Conservation (phyloP, 2,329 filamentous ascomycete genomes). For the Aspergillus thermomutatus region DNA sequence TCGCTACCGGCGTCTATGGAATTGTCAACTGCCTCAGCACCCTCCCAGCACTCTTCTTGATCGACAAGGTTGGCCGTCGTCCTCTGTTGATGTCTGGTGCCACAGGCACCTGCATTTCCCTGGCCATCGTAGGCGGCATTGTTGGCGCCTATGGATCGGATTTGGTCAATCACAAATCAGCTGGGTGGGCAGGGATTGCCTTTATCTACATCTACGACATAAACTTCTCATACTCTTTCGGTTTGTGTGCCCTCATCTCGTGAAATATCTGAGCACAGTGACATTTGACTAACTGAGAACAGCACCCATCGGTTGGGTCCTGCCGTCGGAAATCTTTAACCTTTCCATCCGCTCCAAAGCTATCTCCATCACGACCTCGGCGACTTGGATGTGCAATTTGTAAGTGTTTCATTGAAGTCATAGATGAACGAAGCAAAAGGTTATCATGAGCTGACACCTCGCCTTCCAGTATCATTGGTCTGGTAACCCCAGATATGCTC, state of each 20-base stretch:
- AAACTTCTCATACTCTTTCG: slow-evolving; percentile 38
- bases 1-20: slow-evolving; percentile 37
- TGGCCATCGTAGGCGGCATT: slow-evolving; percentile 35
- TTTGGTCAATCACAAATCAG: slow-evolving; percentile 25
- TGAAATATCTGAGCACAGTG: not conserved
- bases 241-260: slow-evolving; percentile 15
- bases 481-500: slow-evolving; percentile 38
- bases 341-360: slow-evolving; percentile 37
- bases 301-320: slow-evolving; percentile 39
- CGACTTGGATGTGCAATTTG: slow-evolving; percentile 41
- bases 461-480: slow-evolving; percentile 30
- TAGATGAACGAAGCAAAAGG: not conserved
- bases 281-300: not conserved
- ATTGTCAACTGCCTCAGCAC: slow-evolving; percentile 38
- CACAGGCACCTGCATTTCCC: slow-evolving; percentile 32
- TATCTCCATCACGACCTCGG: slow-evolving; percentile 37
- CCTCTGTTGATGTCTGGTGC: slow-evolving; percentile 35
- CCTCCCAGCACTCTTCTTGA: slow-evolving; percentile 32
- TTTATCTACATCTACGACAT: slow-evolving; percentile 40
- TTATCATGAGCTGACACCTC: not conserved
- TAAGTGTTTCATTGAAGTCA: slow-evolving; percentile 13
- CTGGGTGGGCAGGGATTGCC: slow-evolving; percentile 36
- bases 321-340: slow-evolving; percentile 40
- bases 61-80: slow-evolving; percentile 34
- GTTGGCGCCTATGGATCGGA: slow-evolving; percentile 30